Base-by-base conservation (phyloP, 345 rosid species). In the Salix arbutifolia region DNA sequence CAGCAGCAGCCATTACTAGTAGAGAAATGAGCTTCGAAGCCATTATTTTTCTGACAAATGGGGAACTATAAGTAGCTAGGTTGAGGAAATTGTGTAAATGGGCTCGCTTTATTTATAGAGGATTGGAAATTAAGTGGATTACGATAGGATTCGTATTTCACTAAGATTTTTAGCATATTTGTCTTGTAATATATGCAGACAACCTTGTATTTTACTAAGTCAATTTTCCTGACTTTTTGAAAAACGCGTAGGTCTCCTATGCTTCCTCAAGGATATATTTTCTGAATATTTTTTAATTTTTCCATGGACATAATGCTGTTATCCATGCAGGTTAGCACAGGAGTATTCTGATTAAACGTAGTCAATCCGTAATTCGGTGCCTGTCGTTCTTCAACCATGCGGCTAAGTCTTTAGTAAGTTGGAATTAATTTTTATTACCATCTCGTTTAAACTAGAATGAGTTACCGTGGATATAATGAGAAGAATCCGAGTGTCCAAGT, bases 221-320 rank as follows among this genome's bases (percentile, higher is more conserved):
- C 82, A 85, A 77, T 70, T 42, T n/a, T 11, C 11, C 28, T 35
- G 79, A 37, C 44, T 62, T 74, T 23, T 11, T 76, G 30, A 33
- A 79, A 76, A 72, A 72, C 78, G 79, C 85, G 78, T 77, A n/a
- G 40, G 44, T 77, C 67, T 79, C 11, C 16, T n/a, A 16, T 38
- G 14, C 26, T 11, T 13, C 13, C 28, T 9, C 23, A 9, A 11
- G 14, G 13, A 10, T 56, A 23, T 9, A n/a, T 58, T 8, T 18
- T 7, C 31, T 33, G 77, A 53, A 33, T 48, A 33, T 61, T 12
- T 6, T 44, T 69, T 50, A 30, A 48, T 19, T 58, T 44, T 28
- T 74, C 73, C 48, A 48, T 8, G 38, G 18, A n/a, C 30, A 28
- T n/a, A 38, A 26, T 58, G 25, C 37, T 78, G 73, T 18, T 38